phyloP scores from a whole-genome alignment of 2,329 filamentous ascomycete species.

The Trichoderma sp. region DNA sequence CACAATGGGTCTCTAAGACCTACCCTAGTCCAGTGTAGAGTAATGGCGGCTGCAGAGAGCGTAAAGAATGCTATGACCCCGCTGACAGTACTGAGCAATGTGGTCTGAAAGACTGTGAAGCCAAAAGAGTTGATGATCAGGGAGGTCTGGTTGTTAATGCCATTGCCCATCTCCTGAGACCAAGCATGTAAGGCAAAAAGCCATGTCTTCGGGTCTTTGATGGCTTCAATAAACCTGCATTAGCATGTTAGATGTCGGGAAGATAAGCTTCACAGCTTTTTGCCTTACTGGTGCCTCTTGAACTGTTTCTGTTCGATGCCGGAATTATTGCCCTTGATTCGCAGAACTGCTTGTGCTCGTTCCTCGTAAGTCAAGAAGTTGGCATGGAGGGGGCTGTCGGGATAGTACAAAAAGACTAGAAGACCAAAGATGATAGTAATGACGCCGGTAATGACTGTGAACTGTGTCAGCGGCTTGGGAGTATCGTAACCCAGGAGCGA shows the following conservation, averaged over 20 bases:
- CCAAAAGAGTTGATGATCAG: slow-evolving; percentile 50
- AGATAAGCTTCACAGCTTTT: too few relatives aligned
- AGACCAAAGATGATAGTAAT: slow-evolving; percentile 31
- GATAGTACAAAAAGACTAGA: slow-evolving; percentile 28
- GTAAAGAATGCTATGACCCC: slow-evolving; percentile 27
- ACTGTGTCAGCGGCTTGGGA: background rate
- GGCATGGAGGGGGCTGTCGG: slow-evolving; percentile 25
- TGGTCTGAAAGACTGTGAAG: slow-evolving; percentile 44
- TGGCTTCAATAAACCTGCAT: slow-evolving; percentile 34
- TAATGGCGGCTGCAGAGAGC: slow-evolving; percentile 21
- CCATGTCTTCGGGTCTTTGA: slow-evolving; percentile 39
- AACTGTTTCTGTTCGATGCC: slow-evolving; percentile 43
- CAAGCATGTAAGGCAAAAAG: slow-evolving; percentile 38
- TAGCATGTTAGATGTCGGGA: background rate
- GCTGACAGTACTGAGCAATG: slow-evolving; percentile 32
- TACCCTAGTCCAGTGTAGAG: slow-evolving; percentile 20
- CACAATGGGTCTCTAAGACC: background rate
- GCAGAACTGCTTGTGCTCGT: slow-evolving; percentile 37
- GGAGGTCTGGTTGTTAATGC: slow-evolving; percentile 45
- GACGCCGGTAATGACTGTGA: slow-evolving; percentile 30
- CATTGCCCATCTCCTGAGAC: slow-evolving; percentile 45
- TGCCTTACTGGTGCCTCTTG: slow-evolving; percentile 37
- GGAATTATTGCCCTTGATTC: slow-evolving; percentile 39
- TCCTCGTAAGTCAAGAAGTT: slow-evolving; percentile 35
- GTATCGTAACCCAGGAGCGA: background rate